Conservation (phyloP, 495 filamentous ascomycete genomes). For the Neurospora sp. region DNA sequence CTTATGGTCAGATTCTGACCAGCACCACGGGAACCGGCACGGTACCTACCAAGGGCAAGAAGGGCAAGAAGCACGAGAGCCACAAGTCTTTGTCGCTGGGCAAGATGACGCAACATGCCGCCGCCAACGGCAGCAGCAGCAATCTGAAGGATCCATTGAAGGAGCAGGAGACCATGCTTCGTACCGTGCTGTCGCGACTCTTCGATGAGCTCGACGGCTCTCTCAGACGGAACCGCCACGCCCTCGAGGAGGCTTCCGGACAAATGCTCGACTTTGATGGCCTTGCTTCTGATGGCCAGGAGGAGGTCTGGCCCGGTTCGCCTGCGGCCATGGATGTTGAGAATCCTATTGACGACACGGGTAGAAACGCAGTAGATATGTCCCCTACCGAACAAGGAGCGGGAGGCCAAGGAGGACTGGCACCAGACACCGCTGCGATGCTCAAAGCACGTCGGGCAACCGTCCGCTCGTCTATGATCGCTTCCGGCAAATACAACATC, state of each 20-base stretch:
- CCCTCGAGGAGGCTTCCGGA: constrained; percentile 11
- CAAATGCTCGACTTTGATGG: constrained; percentile 10
- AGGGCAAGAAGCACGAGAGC: background rate
- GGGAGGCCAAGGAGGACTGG: background rate
- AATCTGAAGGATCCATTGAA: background rate
- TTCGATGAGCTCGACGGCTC: constrained; percentile 13
- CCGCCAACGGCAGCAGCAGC: background rate
- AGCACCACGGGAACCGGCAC: background rate
- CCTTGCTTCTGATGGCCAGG: constrained; percentile 1
- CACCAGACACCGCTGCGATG: background rate
- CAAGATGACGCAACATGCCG: background rate
- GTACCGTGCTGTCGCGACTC: background rate
- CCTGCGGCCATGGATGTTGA: background rate
- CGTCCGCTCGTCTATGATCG: constrained; percentile 13
- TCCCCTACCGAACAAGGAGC: background rate
- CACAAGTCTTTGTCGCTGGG: background rate
- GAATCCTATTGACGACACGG: background rate
- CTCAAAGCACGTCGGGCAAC: constrained; percentile 5
- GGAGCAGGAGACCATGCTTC: constrained; percentile 6
- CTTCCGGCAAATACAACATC: background rate
- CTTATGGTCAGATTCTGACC: background rate
- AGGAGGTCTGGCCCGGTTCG: constrained; percentile 1
- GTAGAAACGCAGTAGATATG: background rate
- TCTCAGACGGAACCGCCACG: constrained; percentile 11
- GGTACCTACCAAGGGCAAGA: background rate